A percentile compares a stretch with the other conserved stretches of the same genome.
Evolutionary conservation across 257 asterid genomes (phyloP).

Genomic region (Solanum piurae): DNA sequence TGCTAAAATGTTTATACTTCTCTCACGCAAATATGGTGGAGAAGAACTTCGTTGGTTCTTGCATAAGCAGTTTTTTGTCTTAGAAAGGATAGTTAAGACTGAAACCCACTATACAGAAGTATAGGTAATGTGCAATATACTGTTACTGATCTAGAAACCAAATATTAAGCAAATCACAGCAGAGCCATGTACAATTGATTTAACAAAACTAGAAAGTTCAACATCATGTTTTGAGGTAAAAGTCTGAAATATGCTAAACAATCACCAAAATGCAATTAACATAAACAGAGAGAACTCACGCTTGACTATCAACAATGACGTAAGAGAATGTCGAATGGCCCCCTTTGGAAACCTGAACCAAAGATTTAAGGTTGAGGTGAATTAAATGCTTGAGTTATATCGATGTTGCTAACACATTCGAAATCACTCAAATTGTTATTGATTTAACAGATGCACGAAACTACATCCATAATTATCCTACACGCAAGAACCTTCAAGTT

Average conservation of each 20-base stretch:
- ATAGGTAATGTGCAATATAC: neutral
- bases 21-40: neutral
- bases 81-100: neutral
- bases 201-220: neutral
- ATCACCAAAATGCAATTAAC: neutral
- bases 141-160: neutral
- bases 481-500: neutral
- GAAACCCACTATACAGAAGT: neutral
- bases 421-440: neutral
- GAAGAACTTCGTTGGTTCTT: neutral
- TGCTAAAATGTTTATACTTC: neutral
- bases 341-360: conserved; percentile 64
- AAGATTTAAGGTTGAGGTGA: neutral
- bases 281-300: conserved; percentile 40
- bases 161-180: neutral
- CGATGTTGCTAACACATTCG: neutral
- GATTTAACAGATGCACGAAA: neutral
- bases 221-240: neutral
- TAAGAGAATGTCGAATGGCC: conserved; percentile 96
- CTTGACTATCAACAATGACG: conserved; percentile 75
- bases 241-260: neutral
- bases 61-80: neutral
- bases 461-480: neutral
- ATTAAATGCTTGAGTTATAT: neutral
- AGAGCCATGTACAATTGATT: neutral